These are phyloP conservation scores for Coniferiporia weirii DNA, from an alignment of 1,284 basidiomycete species.

Conservation along the genomic window DNA sequence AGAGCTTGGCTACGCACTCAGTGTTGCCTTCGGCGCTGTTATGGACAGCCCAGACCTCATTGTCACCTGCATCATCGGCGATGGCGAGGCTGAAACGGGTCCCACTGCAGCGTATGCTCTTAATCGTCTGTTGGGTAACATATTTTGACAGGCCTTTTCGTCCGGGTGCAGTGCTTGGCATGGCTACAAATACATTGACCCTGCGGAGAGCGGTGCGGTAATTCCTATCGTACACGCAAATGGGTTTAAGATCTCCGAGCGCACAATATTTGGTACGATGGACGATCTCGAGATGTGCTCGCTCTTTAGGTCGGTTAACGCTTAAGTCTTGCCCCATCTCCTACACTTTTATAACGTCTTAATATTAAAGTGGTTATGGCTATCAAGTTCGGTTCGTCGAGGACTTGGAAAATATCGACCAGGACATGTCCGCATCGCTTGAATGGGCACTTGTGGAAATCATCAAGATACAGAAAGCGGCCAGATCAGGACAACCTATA, in stretches of 20 bases:
- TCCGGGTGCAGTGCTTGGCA: constrained; percentile 58
- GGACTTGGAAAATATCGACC: constrained; percentile 59
- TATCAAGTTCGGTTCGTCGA: constrained; percentile 83
- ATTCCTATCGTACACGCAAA: constrained; percentile 85
- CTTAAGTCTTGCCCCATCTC: neutral
- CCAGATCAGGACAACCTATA: constrained; percentile 69
- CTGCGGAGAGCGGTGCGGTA: constrained; percentile 86
- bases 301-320: constrained; percentile 49
- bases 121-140: neutral
- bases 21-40: constrained; percentile 77
- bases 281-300: constrained; percentile 74
- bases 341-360: neutral
- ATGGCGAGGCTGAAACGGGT: constrained; percentile 85
- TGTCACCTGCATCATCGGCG: constrained; percentile 75
- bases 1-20: constrained; percentile 84
- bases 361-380: constrained; percentile 61
- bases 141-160: neutral
- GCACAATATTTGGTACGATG: constrained; percentile 88
- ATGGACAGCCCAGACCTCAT: constrained; percentile 89
- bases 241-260: constrained; percentile 82
- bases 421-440: constrained; percentile 72
- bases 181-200: constrained; percentile 84
- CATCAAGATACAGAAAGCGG: constrained; percentile 71
- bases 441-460: constrained; percentile 82
- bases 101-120: constrained; percentile 59